Evolutionary conservation across 2,329 filamentous ascomycete species (phyloP), one percentile per base, ranked within the genome.

Genomic region (Xylariomycetidae sp.): DNA sequence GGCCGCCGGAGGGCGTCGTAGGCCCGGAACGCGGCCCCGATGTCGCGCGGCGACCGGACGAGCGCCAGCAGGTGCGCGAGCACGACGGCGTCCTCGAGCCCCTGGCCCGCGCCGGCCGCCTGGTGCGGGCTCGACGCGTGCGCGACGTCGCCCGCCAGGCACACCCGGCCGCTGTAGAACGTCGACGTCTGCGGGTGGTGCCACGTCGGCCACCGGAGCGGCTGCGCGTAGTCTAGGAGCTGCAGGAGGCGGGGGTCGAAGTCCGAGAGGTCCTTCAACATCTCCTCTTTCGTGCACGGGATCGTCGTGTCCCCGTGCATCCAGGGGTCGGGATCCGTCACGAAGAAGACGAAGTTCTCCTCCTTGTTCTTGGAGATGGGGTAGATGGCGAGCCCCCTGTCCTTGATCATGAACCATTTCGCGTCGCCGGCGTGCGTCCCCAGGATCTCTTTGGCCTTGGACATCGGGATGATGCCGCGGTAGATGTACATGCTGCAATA

Each of bases 401-500:
- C 44, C n/a, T 45, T 41, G 8, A 37, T 35, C 47, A 53, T 50
- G 29, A 51, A 53, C 37, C 45, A 53, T 25, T 53, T 53, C 4
- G 50, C 50, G 16, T 52, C 50, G 2, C 49, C 50, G 9, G 50
- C 51, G 20, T 51, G 52, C 3, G 31, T 37, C 16, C 51, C 52
- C 3, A 55, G 40, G 14, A 52, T 49, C 17, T 47, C 31, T 29
- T 45, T 47, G 8, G 48, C 49, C 5, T 50, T 31, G 18, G 42
- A 29, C 37, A 54, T 56, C 5, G 54, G 53, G 19, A 57, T 47
- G 27, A 56, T 50, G 6, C 48, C 51, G 27, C 53, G 41, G 35
- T 56, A 58, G 30, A 49, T 49, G 38, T 54, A 57, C 41, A 51
- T 50, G 30, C 48, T 49, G 27, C 38, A 45, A 29, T 56, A 57